Conservation (phyloP, 2,329 filamentous ascomycete genomes). For the Trichoderma sp. region DNA sequence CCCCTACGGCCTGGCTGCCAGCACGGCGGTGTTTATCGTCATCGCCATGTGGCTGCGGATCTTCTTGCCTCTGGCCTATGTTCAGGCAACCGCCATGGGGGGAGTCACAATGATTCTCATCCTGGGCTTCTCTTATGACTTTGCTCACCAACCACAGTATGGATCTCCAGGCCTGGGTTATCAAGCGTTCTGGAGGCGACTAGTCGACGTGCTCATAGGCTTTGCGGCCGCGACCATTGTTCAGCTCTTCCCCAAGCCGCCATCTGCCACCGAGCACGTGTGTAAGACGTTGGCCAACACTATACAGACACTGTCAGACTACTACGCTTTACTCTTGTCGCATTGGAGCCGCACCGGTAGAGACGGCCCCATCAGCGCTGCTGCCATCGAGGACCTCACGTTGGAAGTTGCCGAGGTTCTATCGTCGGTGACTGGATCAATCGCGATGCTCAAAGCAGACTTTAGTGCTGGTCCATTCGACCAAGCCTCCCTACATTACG, state of each 20-base stretch:
- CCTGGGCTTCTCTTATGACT: constrained; percentile 50
- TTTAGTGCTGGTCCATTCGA: constrained; percentile 38
- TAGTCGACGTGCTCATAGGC: constrained; percentile 48
- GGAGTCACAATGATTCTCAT: constrained; percentile 46
- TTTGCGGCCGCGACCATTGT: constrained; percentile 47
- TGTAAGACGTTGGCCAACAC: constrained; percentile 48
- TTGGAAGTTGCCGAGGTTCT: constrained; percentile 37
- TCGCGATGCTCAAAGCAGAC: constrained; percentile 37
- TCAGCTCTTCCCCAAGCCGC: constrained; percentile 49
- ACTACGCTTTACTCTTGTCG: constrained; percentile 52
- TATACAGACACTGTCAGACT: constrained; percentile 47
- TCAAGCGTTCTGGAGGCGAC: constrained; percentile 50
- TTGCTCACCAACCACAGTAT: constrained; percentile 45
- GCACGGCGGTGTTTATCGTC: constrained; percentile 42
- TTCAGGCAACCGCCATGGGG: constrained; percentile 37
- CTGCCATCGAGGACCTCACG: constrained; percentile 36
- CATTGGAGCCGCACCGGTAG: constrained; percentile 43
- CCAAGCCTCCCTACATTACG: constrained; percentile 35
- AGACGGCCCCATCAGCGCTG: constrained; percentile 35
- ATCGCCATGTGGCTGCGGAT: constrained; percentile 42
- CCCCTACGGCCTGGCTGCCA: constrained; percentile 51
- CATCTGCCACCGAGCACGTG: constrained; percentile 48
- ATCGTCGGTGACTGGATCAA: constrained; percentile 31
- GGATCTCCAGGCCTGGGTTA: constrained; percentile 51
- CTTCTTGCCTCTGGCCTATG: constrained; percentile 36